Evolutionary conservation across 768 basidiomycete species (phyloP).

Genomic region (Dacryopinax primogenitus): DNA sequence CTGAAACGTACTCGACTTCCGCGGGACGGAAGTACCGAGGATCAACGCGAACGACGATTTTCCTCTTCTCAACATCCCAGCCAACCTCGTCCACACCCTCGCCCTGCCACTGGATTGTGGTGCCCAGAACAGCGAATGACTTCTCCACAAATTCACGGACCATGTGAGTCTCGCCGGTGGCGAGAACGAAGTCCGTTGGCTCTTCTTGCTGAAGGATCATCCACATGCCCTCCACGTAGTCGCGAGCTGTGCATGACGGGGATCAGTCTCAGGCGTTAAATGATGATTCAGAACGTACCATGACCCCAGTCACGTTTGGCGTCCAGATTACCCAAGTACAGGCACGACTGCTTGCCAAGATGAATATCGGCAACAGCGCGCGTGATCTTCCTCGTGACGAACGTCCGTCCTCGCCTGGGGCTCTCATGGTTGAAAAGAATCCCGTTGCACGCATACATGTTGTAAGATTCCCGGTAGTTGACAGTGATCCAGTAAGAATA

Average conservation of each 20-base stretch:
- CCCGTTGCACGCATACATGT: slow-evolving; percentile 92
- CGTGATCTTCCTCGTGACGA: slow-evolving; percentile 90
- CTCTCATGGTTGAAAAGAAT: slow-evolving; percentile 98
- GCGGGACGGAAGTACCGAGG: slow-evolving; percentile 85
- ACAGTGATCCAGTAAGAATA: slow-evolving; percentile 85
- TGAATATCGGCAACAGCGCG: slow-evolving; percentile 86
- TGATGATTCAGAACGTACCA: no score
- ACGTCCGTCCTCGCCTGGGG: slow-evolving; percentile 83
- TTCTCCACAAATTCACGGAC: slow-evolving; percentile 90
- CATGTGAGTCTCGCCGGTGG: slow-evolving; percentile 89
- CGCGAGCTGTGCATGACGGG: slow-evolving; percentile 20
- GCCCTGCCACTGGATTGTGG: slow-evolving; percentile 63
- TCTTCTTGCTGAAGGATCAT: slow-evolving; percentile 77
- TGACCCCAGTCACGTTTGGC: slow-evolving; percentile 97
- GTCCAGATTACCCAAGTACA: slow-evolving; percentile 91
- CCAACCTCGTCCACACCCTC: slow-evolving; percentile 65
- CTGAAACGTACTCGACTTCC: slow-evolving; percentile 70
- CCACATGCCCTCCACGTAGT: slow-evolving; percentile 97
- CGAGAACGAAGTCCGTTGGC: slow-evolving; percentile 85
- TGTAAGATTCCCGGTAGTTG: slow-evolving; percentile 90
- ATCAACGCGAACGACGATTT: slow-evolving; percentile 72
- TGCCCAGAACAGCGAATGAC: slow-evolving; percentile 57
- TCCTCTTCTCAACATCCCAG: slow-evolving; percentile 52
- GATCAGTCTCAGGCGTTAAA: no score
- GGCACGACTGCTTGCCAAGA: slow-evolving; percentile 73